These are phyloP conservation scores for Nothopassalora personata DNA, from an alignment of 2,329 filamentous ascomycete species.

Conservation along the genomic window DNA sequence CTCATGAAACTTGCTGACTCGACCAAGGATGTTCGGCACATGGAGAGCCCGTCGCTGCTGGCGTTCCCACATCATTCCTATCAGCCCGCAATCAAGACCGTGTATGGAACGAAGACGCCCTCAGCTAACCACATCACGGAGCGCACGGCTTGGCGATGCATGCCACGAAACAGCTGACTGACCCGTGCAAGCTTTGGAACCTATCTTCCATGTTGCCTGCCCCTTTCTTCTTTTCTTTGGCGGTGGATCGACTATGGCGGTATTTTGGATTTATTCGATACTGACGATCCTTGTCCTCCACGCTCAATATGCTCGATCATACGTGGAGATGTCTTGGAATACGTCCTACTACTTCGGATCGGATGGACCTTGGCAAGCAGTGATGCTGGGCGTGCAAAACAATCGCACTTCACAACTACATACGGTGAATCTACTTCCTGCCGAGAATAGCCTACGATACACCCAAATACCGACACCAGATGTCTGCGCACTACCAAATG, in stretches of 20 bases:
- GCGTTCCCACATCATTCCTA: background rate
- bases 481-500: background rate
- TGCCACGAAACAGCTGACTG: background rate
- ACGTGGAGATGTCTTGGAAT: slow-evolving; percentile 1
- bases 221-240: background rate
- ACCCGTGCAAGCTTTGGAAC: background rate
- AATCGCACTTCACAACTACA: background rate
- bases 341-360: background rate
- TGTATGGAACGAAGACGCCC: background rate
- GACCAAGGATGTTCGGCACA: background rate
- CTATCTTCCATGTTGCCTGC: background rate
- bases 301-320: background rate
- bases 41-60: background rate
- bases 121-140: background rate
- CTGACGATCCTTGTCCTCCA: background rate
- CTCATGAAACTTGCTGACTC: background rate
- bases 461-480: background rate
- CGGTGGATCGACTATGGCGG: background rate
- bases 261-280: background rate
- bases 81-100: background rate
- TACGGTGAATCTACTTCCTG: background rate
- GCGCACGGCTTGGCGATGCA: background rate
- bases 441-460: background rate
- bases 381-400: background rate
- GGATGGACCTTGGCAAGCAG: slow-evolving; percentile 1